Conservation (phyloP, 2,329 filamentous ascomycete species). For the Septoria petroselini region DNA sequence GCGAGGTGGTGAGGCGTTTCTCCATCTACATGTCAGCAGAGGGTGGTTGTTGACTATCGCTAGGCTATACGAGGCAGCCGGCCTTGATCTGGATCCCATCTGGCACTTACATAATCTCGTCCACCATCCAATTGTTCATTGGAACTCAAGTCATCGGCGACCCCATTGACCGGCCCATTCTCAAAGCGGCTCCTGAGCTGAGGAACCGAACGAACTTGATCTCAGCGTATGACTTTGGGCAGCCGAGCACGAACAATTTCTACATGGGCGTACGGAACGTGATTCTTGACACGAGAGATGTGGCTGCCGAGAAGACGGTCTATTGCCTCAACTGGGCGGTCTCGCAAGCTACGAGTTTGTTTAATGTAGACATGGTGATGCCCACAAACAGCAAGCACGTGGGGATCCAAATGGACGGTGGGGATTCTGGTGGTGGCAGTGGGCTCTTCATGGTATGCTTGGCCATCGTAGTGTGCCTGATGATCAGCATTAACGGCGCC, state of each 20-base stretch:
- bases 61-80: conserved; percentile 49
- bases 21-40: too few species aligned
- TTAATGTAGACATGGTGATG: conserved; percentile 39
- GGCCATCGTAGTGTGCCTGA: background rate
- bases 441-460: conserved; percentile 32
- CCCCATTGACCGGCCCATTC: conserved; percentile 63
- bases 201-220: conserved; percentile 25
- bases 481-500: background rate
- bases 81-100: conserved; percentile 46
- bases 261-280: conserved; percentile 34
- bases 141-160: conserved; percentile 91
- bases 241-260: conserved; percentile 32
- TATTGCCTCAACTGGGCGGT: conserved; percentile 34
- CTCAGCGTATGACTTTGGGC: conserved; percentile 28
- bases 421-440: conserved; percentile 22
- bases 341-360: conserved; percentile 32
- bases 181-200: conserved; percentile 51
- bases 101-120: conserved; percentile 57
- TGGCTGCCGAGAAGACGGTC: conserved; percentile 19
- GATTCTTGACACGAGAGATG: conserved; percentile 31
- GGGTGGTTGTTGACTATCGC: background rate
- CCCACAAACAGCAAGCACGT: conserved; percentile 37
- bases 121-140: conserved; percentile 77
- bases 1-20: conserved; percentile 12
- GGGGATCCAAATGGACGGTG: conserved; percentile 39